phyloP scores from a whole-genome alignment of 192 early-diverging fungal genomes.

The Umbelopsis ramanniana region DNA sequence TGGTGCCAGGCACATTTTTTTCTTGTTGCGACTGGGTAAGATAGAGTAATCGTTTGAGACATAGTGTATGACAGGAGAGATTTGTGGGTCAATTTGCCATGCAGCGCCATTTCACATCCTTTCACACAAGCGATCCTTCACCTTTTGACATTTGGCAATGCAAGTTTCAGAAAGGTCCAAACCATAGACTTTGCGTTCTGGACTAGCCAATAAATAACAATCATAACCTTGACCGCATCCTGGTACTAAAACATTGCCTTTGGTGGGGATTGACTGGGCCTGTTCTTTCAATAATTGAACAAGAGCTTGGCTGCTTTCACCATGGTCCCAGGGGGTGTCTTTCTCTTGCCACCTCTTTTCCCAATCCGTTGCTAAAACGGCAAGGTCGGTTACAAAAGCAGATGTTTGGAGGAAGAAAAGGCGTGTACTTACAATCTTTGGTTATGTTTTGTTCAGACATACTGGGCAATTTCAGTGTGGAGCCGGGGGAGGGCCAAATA shows the following conservation, averaged over 20 bases:
- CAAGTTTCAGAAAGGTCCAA: constrained; percentile 73
- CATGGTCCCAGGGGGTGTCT: constrained; percentile 56
- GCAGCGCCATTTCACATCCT: not conserved
- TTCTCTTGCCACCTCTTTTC: constrained; percentile 46
- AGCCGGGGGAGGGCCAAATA: not conserved
- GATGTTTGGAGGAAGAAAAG: not conserved
- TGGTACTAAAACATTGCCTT: constrained; percentile 61
- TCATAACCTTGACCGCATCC: constrained; percentile 74
- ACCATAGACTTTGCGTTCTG: constrained; percentile 63
- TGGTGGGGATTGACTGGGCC: constrained; percentile 38
- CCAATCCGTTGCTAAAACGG: constrained; percentile 35
- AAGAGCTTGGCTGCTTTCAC: constrained; percentile 50
- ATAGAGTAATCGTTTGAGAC: not conserved
- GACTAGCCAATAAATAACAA: constrained; percentile 71
- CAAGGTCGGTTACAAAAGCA: not conserved
- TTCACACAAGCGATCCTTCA: constrained; percentile 4
- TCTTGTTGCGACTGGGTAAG: not conserved
- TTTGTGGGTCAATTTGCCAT: not conserved
- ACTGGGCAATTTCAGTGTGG: not conserved
- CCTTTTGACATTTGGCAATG: constrained; percentile 57
- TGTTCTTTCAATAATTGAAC: constrained; percentile 48
- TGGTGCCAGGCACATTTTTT: not conserved
- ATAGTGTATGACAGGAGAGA: too few relatives aligned
- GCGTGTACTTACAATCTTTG: not conserved
- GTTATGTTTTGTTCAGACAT: constrained; percentile 1